Conservation (phyloP, 441 rosid genomes). For the Metrosideros polymorpha region DNA sequence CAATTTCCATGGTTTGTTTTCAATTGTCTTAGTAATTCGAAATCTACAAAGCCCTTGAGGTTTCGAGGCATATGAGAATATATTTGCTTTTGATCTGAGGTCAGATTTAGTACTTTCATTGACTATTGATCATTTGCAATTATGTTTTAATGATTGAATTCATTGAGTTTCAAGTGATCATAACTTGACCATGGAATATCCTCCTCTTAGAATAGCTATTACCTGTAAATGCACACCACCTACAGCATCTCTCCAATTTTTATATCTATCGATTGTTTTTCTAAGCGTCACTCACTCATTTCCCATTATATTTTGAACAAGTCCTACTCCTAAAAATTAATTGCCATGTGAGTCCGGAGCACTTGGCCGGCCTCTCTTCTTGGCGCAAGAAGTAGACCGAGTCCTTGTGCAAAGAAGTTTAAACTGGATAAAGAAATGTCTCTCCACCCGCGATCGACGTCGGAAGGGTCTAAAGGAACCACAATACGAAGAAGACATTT, state of each 20-base stretch:
- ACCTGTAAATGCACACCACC: neutral
- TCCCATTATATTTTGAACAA: neutral
- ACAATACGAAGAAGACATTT: neutral
- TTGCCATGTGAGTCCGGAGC: neutral
- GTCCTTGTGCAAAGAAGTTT: neutral
- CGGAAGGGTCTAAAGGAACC: neutral
- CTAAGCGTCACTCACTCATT: neutral
- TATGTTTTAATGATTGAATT: neutral
- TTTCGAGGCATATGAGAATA: neutral
- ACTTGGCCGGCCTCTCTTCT: neutral
- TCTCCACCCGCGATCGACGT: neutral
- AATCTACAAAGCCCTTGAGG: neutral
- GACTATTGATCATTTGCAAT: neutral
- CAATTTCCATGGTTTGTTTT: neutral
- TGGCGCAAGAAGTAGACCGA: neutral
- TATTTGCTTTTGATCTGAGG: neutral
- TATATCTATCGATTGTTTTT: neutral
- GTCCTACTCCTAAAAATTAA: neutral
- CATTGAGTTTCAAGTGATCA: neutral
- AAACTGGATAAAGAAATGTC: neutral
- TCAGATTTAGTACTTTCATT: neutral
- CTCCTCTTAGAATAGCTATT: neutral
- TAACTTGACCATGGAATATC: neutral
- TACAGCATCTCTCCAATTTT: neutral
- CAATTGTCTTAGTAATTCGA: neutral